These are phyloP conservation scores for Agaricus blazei DNA, from an alignment of 768 basidiomycete genomes.

Conservation along the genomic window DNA sequence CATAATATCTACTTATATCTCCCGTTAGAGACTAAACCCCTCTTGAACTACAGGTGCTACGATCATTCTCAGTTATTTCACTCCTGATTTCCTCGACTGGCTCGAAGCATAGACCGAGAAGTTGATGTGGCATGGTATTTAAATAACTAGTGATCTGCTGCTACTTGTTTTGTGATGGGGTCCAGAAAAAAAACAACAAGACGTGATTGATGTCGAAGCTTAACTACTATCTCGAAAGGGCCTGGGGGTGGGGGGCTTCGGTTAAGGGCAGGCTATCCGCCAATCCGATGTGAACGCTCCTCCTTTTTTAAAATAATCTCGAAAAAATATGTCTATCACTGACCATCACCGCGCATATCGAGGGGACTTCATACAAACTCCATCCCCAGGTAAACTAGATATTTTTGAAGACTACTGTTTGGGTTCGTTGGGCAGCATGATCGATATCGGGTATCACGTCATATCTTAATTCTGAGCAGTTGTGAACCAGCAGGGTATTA, in stretches of 20 bases:
- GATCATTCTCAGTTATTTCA: constrained; percentile 91
- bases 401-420: constrained; percentile 56
- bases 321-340: neutral
- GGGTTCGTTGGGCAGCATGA: constrained; percentile 23
- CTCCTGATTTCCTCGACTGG: constrained; percentile 94
- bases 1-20: constrained; percentile 6
- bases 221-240: neutral
- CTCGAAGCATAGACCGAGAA: constrained; percentile 21
- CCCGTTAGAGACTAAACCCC: neutral
- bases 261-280: constrained; percentile 3
- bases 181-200: neutral
- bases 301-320: neutral
- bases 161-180: neutral
- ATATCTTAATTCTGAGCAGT: constrained; percentile 15
- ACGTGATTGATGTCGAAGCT: neutral
- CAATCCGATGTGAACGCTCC: neutral
- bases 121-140: neutral
- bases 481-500: constrained; percentile 40
- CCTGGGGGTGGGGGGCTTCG: no score
- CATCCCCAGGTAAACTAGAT: constrained; percentile 43
- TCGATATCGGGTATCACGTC: neutral
- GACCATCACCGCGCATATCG: constrained; percentile 22
- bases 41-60: constrained; percentile 60
- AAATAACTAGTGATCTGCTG: no score
- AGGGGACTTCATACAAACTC: constrained; percentile 58